A percentile compares a stretch with the other conserved stretches of the same genome.
phyloP scores from a whole-genome alignment of 371 early-diverging fungal genomes.

The Mucor racemosus region DNA sequence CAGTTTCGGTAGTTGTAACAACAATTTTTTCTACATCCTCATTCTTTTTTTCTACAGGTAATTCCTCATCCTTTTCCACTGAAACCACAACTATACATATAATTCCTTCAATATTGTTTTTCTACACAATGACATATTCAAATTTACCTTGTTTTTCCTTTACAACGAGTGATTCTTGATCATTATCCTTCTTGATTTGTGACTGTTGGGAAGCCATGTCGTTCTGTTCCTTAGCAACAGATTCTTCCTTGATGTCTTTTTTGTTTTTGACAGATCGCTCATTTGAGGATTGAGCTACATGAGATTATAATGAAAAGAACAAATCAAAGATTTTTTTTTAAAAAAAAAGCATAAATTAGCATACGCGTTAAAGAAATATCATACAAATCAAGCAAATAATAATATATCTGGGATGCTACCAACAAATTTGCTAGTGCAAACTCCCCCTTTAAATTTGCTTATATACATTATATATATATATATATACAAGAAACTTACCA shows the following conservation, averaged over 20 bases:
- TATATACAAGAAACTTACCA: background rate
- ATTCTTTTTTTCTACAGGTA: background rate
- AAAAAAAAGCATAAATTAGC: background rate
- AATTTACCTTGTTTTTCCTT: conserved; percentile 6
- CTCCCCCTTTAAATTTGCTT: background rate
- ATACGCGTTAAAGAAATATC: background rate
- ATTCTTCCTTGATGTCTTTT: conserved; percentile 9
- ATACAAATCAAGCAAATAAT: background rate
- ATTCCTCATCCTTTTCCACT: background rate
- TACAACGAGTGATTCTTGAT: background rate
- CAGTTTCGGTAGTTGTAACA: conserved; percentile 1
- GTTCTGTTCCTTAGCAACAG: conserved; percentile 1
- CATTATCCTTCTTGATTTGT: conserved; percentile 9
- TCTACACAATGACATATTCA: background rate
- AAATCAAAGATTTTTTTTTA: background rate
- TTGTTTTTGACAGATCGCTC: conserved; percentile 8
- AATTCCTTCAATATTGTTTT: background rate
- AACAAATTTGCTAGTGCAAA: background rate
- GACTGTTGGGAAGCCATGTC: conserved; percentile 4
- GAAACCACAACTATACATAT: background rate
- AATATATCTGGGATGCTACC: background rate
- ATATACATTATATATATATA: background rate
- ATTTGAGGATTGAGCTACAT: background rate
- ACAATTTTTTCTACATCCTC: background rate
- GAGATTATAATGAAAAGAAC: background rate